Conservation (phyloP, 768 basidiomycete genomes). For the Amanita thiersii region DNA sequence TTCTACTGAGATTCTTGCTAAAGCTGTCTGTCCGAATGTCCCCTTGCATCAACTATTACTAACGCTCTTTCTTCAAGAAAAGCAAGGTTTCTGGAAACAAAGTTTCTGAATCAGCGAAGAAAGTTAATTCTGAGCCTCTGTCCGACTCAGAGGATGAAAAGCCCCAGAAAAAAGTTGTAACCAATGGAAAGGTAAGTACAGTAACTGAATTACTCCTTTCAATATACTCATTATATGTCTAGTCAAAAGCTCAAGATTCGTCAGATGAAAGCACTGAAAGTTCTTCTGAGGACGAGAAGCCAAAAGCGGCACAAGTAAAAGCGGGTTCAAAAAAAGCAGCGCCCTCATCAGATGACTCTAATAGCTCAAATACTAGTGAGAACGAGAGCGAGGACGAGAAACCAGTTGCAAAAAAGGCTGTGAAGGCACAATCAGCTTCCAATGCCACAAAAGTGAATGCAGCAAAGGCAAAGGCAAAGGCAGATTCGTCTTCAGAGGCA, state of each 20-base stretch:
- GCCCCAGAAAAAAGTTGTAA: constrained; percentile 14
- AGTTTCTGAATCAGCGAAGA: constrained; percentile 14
- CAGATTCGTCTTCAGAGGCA: constrained; percentile 13
- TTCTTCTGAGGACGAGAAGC: constrained; percentile 46
- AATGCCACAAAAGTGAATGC: constrained; percentile 8
- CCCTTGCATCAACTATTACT: not conserved
- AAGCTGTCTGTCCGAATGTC: constrained; percentile 12
- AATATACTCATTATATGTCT: constrained; percentile 5
- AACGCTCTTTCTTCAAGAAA: constrained; percentile 8
- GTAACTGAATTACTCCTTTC: constrained; percentile 5
- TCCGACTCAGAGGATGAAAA: constrained; percentile 27
- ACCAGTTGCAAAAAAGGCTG: constrained; percentile 17
- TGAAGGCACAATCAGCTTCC: constrained; percentile 5
- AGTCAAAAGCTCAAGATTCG: constrained; percentile 18
- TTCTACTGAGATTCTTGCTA: constrained; percentile 18
- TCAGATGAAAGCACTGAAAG: constrained; percentile 39
- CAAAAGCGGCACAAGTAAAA: constrained; percentile 46
- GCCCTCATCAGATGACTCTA: constrained; percentile 25
- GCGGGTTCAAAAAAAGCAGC: constrained; percentile 25
- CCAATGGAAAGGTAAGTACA: constrained; percentile 24
- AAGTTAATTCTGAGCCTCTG: constrained; percentile 22
- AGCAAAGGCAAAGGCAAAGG: constrained; percentile 13
- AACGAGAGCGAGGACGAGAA: constrained; percentile 23
- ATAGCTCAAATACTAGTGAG: constrained; percentile 16
- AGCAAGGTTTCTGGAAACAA: constrained; percentile 10